phyloP scores from a whole-genome alignment of 2,329 filamentous ascomycete genomes.

The Cucurbitaria berberidis region DNA sequence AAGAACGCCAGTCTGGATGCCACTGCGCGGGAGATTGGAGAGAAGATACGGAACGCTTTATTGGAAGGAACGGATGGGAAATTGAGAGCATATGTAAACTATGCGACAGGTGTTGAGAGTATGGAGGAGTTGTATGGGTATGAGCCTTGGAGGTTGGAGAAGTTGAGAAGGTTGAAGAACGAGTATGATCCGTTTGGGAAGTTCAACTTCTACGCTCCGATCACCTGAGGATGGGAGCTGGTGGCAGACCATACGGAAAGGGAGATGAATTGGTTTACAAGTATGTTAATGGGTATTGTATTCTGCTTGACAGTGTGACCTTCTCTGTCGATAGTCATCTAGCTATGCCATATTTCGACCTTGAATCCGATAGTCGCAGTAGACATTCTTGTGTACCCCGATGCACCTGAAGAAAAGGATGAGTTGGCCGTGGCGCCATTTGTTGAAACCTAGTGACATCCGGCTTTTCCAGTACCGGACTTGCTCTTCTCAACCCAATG shows the following conservation, averaged over 20 bases:
- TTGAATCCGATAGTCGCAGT: no score
- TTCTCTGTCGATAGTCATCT: no score
- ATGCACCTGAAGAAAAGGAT: no score
- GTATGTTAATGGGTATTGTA: no score
- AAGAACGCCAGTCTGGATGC: slow-evolving; percentile 21
- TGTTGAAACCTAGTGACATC: no score
- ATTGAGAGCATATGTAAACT: slow-evolving; percentile 42
- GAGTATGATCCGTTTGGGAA: slow-evolving; percentile 40
- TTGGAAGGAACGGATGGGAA: slow-evolving; percentile 13
- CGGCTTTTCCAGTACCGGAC: no score
- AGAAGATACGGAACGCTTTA: slow-evolving; percentile 15
- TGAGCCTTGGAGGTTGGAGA: slow-evolving; percentile 43
- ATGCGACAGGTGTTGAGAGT: slow-evolving; percentile 38
- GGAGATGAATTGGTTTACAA: no score
- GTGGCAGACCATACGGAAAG: no score
- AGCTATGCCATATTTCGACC: no score
- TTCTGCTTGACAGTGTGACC: no score
- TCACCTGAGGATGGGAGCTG: slow-evolving; percentile 4
- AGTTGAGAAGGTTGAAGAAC: slow-evolving; percentile 39
- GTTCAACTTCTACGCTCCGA: slow-evolving; percentile 41
- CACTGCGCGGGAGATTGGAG: slow-evolving; percentile 12
- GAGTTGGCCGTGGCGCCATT: no score
- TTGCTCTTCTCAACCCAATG: background rate
- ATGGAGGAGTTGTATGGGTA: slow-evolving; percentile 42
- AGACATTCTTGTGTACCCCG: no score